Evolutionary conservation across 2,329 filamentous ascomycete genomes (phyloP).

Genomic region (Aspergillus transmontanensis): DNA sequence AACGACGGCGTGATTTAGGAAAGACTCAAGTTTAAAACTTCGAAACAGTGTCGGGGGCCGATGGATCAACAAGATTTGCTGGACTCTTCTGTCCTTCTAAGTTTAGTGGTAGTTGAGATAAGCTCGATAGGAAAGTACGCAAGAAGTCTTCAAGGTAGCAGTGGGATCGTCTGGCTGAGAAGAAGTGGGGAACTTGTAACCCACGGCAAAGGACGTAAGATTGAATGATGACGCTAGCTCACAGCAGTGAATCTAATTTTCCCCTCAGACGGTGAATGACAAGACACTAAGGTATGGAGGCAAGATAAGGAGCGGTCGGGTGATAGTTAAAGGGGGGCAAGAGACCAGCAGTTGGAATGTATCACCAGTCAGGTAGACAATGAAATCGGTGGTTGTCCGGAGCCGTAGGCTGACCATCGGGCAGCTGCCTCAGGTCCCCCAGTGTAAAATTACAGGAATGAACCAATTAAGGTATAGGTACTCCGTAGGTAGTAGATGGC

Average conservation of each 20-base stretch:
- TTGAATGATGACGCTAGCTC: background rate
- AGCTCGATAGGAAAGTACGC: background rate
- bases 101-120: conserved; percentile 2
- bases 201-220: background rate
- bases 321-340: background rate
- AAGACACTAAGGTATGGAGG: background rate
- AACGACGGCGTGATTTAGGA: background rate
- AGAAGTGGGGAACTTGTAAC: conserved; percentile 7
- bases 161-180: conserved; percentile 8
- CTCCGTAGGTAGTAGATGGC: background rate
- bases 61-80: background rate
- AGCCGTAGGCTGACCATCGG: conserved; percentile 1
- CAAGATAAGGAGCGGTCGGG: background rate
- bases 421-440: conserved; percentile 4
- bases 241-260: background rate
- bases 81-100: background rate
- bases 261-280: conserved; percentile 1
- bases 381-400: conserved; percentile 5
- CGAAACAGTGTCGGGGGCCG: background rate
- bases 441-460: background rate
- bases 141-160: conserved; percentile 5
- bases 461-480: background rate
- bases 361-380: conserved; percentile 4
- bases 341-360: background rate
- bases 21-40: background rate